phyloP scores from a whole-genome alignment of 768 basidiomycete species.

The Tricholoma hemisulphureum region DNA sequence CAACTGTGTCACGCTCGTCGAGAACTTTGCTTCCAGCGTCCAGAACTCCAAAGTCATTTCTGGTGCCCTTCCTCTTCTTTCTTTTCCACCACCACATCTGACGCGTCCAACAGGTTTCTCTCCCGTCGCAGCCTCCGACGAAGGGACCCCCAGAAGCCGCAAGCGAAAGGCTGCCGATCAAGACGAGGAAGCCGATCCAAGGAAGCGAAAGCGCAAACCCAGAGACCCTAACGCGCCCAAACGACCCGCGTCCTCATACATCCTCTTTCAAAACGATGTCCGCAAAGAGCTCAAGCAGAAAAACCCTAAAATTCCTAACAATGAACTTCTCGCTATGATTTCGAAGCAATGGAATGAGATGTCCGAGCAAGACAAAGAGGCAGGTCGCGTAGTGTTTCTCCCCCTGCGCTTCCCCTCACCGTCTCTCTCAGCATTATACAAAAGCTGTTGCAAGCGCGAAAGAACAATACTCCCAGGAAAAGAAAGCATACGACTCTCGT shows the following conservation, averaged over 20 bases:
- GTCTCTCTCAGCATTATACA: conserved; percentile 46
- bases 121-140: conserved; percentile 16
- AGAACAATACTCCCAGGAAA: conserved; percentile 58
- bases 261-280: conserved; percentile 91
- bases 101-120: conserved; percentile 17
- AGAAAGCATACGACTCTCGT: conserved; percentile 62
- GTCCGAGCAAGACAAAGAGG: conserved; percentile 68
- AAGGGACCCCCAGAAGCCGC: conserved; percentile 25
- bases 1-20: conserved; percentile 58
- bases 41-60: conserved; percentile 25
- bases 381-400: conserved; percentile 37
- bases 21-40: conserved; percentile 54
- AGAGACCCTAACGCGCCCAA: conserved; percentile 94
- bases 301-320: conserved; percentile 63
- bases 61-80: conserved; percentile 8
- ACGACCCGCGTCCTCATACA: conserved; percentile 88
- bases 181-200: conserved; percentile 32
- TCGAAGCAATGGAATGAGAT: conserved; percentile 73
- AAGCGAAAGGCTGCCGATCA: conserved; percentile 59
- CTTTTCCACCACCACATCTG: conserved; percentile 5
- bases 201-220: conserved; percentile 69
- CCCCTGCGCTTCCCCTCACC: conserved; percentile 6
- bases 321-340: conserved; percentile 71
- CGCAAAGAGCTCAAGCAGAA: conserved; percentile 68
- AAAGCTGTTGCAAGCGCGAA: conserved; percentile 58